Conservation (phyloP, 768 basidiomycete genomes). For the Lactifluus volemus region DNA sequence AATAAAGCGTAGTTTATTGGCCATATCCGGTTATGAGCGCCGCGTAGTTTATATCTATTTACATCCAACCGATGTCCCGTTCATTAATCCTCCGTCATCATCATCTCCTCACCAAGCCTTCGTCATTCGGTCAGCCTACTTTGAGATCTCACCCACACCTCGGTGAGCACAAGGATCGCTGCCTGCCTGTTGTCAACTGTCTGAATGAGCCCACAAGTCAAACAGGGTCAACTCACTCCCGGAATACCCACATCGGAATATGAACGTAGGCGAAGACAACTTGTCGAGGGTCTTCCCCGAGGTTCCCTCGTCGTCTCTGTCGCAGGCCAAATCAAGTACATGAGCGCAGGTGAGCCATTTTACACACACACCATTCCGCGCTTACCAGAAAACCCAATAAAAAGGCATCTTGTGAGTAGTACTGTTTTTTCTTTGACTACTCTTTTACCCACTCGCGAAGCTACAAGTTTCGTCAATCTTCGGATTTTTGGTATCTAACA, state of each 20-base stretch:
- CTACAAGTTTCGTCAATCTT: conserved; percentile 90
- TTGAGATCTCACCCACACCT: conserved; percentile 38
- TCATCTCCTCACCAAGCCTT: conserved; percentile 27
- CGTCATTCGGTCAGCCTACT: conserved; percentile 36
- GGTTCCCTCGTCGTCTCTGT: conserved; percentile 36
- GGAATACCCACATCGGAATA: conserved; percentile 39
- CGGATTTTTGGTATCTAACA: conserved; percentile 93
- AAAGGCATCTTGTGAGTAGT: conserved; percentile 17
- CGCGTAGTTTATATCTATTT: no score
- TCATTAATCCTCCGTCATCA: background rate
- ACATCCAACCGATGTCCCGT: no score
- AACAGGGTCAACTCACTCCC: conserved; percentile 32
- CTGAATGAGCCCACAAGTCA: conserved; percentile 16
- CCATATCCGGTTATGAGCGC: no score
- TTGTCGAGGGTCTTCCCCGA: conserved; percentile 36
- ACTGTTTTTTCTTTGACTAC: no score
- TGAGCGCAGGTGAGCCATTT: conserved; percentile 24
- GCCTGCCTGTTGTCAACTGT: no score
- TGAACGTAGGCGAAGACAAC: conserved; percentile 29
- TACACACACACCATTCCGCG: background rate
- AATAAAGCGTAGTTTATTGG: no score
- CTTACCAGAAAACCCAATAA: background rate
- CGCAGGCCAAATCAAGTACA: conserved; percentile 38
- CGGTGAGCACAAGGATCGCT: conserved; percentile 5
- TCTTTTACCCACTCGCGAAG: conserved; percentile 32